These are phyloP conservation scores for Rhodotorula glutinis DNA, from an alignment of 1,284 basidiomycete species.

Conservation along the genomic window DNA sequence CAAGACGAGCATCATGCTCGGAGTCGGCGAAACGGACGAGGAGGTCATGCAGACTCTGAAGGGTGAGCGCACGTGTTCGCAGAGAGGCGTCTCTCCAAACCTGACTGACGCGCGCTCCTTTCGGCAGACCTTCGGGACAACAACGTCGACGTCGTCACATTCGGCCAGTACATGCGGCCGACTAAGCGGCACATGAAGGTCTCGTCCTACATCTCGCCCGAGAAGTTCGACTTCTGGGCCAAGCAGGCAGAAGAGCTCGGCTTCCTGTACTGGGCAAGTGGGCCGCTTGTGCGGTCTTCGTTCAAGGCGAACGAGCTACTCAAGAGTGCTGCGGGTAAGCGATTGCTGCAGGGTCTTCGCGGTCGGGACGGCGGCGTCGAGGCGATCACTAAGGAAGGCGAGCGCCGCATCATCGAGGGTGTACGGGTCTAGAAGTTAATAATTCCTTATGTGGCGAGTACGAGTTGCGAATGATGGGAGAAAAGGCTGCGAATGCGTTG, in stretches of 20 bases:
- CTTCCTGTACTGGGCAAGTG: slow-evolving; percentile 95
- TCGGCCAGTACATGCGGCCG: slow-evolving; percentile 99
- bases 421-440: slow-evolving; percentile 12
- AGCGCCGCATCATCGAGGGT: slow-evolving; percentile 28
- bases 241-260: slow-evolving; percentile 84
- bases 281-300: slow-evolving; percentile 90
- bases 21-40: slow-evolving; percentile 84
- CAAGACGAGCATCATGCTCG: slow-evolving; percentile 99
- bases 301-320: slow-evolving; percentile 71
- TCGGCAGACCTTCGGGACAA: slow-evolving; percentile 84
- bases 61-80: slow-evolving; percentile 55
- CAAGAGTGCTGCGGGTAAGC: slow-evolving; percentile 38
- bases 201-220: slow-evolving; percentile 87
- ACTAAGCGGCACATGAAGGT: slow-evolving; percentile 99
- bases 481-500: neutral
- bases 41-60: slow-evolving; percentile 79
- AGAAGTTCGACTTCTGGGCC: slow-evolving; percentile 91
- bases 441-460: too few species aligned
- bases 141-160: slow-evolving; percentile 95
- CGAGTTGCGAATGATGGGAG: neutral
- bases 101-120: too few species aligned
- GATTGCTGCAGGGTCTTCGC: slow-evolving; percentile 43
- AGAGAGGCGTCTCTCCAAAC: neutral
- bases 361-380: slow-evolving; percentile 21
- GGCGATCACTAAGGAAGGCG: slow-evolving; percentile 29